Base-by-base conservation (phyloP, 2,329 filamentous ascomycete species). In the Dryadomyces quercus-mongolicae region DNA sequence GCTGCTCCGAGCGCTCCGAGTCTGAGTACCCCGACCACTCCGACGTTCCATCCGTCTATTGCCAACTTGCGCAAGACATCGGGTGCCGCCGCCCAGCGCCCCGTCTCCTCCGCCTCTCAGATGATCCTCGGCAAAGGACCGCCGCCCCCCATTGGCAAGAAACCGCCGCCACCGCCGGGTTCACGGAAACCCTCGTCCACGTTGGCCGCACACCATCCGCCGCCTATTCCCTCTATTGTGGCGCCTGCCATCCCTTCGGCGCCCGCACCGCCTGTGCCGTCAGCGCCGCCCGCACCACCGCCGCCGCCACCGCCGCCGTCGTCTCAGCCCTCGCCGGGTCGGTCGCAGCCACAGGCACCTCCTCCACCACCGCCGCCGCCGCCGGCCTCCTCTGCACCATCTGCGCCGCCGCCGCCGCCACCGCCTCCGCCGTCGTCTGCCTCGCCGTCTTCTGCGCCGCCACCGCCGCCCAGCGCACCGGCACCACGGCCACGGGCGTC, bases 91-190 rank as follows among this genome's bases (percentile, higher is more conserved):
- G 64, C 64, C 1, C 72, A 72, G 45, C 73, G 86, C 58, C 82
- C 86, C 2, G 68, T 74, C 7, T 85, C 84, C 16, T 75, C 81
- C 20, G 71, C 74, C 22, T 83, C 82, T 40, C 72, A 76, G 60
- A 72, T 75, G 54, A 3, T 53, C 5, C 46, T 59, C 9, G 55
- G 55, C 50, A 81, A 80, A 63, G 84, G 84, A 54, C 88, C 88
- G 40, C 89, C 89, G 34, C 87, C 87, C 13, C 85, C 85, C 6
- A 77, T 88, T 61, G 86, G 85, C 56, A 90, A 89, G 74, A 90
- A 90, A 64, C 80, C 80, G 40, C 81, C 82, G 25, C 80, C 81
- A 45, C 75, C 78, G 51, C 82, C 81, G 53, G 75, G 72, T 56
- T 79, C 75, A 54, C 73, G 81, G 59, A 82, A 84, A 62, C 78